Evolutionary conservation across 1,284 basidiomycete species (phyloP).

Genomic region (Irpex lacteus): DNA sequence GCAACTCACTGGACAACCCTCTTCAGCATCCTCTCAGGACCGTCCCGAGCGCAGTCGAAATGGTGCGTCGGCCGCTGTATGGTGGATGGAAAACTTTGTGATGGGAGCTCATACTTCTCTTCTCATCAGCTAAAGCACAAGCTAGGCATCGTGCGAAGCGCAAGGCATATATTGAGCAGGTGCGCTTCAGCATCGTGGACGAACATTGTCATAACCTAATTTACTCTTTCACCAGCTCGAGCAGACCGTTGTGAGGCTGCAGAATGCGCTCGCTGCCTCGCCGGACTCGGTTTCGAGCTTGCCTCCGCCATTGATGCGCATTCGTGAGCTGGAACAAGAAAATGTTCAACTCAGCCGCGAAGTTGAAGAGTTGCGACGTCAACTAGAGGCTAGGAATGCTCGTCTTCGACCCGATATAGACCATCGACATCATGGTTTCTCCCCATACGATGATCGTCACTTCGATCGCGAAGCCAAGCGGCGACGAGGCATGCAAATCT

Average conservation of each 20-base stretch:
- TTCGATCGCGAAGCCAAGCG: constrained; percentile 66
- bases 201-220: background rate
- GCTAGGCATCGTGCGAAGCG: constrained; percentile 89
- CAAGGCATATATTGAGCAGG: constrained; percentile 91
- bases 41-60: constrained; percentile 58
- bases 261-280: constrained; percentile 64
- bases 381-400: constrained; percentile 38
- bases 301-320: constrained; percentile 65
- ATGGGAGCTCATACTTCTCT: constrained; percentile 1
- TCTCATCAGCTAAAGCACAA: constrained; percentile 59
- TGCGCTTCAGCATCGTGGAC: constrained; percentile 32
- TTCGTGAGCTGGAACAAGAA: constrained; percentile 76
- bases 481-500: constrained; percentile 42
- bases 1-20: constrained; percentile 9
- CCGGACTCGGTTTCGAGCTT: constrained; percentile 68
- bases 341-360: constrained; percentile 65
- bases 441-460: constrained; percentile 25
- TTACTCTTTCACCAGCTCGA: constrained; percentile 52
- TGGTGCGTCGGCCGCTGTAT: constrained; percentile 17
- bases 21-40: constrained; percentile 24
- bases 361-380: constrained; percentile 63
- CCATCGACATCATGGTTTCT: constrained; percentile 19
- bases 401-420: constrained; percentile 28
- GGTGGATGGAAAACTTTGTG: background rate
- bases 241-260: constrained; percentile 77